Evolutionary conservation across 441 rosid species (phyloP).

Genomic region (Melastoma candidum): DNA sequence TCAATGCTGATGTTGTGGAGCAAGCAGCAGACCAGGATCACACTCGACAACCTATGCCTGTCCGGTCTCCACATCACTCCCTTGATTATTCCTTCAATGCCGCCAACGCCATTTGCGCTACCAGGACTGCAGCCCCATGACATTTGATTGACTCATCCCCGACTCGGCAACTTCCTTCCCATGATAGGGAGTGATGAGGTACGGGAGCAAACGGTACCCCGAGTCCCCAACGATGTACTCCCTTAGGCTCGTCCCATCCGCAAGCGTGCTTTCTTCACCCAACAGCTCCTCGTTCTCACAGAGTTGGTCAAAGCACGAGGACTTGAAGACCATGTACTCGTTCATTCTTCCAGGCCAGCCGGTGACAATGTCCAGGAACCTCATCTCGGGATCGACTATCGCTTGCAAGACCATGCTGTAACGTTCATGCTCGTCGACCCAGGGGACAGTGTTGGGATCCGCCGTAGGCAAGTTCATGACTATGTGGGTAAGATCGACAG

Average conservation of each 20-base stretch:
- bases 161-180: slow-evolving; percentile 34
- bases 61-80: slow-evolving; percentile 96
- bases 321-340: slow-evolving; percentile 52
- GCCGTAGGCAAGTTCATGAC: slow-evolving; percentile 67
- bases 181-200: slow-evolving; percentile 73
- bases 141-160: slow-evolving; percentile 55
- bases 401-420: slow-evolving; percentile 87
- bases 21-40: slow-evolving; percentile 79
- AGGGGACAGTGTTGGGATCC: slow-evolving; percentile 50
- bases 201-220: slow-evolving; percentile 66
- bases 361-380: slow-evolving; percentile 60
- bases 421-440: slow-evolving; percentile 69
- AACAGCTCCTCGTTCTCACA: slow-evolving; percentile 47
- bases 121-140: slow-evolving; percentile 42
- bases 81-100: slow-evolving; percentile 79
- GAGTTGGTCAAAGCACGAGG: slow-evolving; percentile 60
- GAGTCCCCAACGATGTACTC: slow-evolving; percentile 75
- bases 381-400: slow-evolving; percentile 72
- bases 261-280: slow-evolving; percentile 30
- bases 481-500: slow-evolving; percentile 65
- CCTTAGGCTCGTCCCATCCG: slow-evolving; percentile 36
- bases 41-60: slow-evolving; percentile 62
- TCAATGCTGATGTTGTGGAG: slow-evolving; percentile 78
- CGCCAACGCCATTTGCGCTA: slow-evolving; percentile 54
- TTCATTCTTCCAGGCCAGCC: slow-evolving; percentile 89